Evolutionary conservation across 1,284 basidiomycete species (phyloP).

Genomic region (Cutaneotrichosporon daszewskae): DNA sequence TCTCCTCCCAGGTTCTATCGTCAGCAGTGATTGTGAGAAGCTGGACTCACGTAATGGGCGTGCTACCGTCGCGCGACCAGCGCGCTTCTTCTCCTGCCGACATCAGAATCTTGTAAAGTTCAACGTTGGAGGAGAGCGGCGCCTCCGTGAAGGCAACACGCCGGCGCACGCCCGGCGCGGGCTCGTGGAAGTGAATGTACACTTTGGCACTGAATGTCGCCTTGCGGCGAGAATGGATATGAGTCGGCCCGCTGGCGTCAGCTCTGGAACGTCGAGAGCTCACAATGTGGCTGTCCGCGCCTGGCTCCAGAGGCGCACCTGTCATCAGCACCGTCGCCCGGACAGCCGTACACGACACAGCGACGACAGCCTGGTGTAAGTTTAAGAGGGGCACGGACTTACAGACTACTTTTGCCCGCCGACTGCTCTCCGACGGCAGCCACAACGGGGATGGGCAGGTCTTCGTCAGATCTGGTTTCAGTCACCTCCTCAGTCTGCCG

Average conservation of each 20-base stretch:
- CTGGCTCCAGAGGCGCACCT: slow-evolving; percentile 17
- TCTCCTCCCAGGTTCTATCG: neutral
- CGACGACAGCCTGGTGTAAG: slow-evolving; percentile 9
- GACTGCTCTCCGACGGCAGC: slow-evolving; percentile 24
- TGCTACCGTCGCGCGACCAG: slow-evolving; percentile 4
- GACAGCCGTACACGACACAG: slow-evolving; percentile 9
- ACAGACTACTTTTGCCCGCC: slow-evolving; percentile 30
- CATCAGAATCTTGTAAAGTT: slow-evolving; percentile 8
- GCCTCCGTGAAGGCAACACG: slow-evolving; percentile 3
- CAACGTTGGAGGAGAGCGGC: neutral
- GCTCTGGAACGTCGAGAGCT: slow-evolving; percentile 1
- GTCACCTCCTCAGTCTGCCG: too few relatives aligned
- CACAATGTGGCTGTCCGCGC: slow-evolving; percentile 19
- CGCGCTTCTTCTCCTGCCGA: slow-evolving; percentile 23
- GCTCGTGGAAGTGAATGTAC: slow-evolving; percentile 10
- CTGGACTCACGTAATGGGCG: neutral
- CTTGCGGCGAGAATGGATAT: slow-evolving; percentile 16
- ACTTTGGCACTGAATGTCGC: slow-evolving; percentile 13
- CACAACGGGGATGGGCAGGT: slow-evolving; percentile 9
- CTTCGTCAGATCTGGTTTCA: neutral
- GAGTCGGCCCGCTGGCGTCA: slow-evolving; percentile 21
- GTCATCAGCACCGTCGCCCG: neutral
- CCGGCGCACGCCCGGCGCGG: neutral
- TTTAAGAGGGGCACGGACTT: neutral
- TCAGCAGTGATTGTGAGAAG: neutral